Evolutionary conservation across 148 eudicot genomes (phyloP).

Genomic region (Amaranthus cruentus): DNA sequence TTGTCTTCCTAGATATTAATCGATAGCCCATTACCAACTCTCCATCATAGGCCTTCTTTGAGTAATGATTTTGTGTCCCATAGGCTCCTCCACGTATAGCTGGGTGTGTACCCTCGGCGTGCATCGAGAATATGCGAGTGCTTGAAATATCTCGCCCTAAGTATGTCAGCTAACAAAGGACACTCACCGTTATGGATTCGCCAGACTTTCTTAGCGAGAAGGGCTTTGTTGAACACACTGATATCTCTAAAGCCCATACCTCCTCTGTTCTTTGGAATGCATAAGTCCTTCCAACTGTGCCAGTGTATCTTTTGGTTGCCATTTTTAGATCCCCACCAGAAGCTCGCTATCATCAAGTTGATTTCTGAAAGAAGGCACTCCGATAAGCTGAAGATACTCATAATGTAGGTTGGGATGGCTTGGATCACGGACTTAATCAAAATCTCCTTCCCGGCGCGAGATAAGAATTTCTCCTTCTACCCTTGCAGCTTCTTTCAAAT

Average conservation of each 20-base stretch:
- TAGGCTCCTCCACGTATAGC: neutral
- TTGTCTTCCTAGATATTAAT: no score
- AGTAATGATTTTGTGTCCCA: neutral
- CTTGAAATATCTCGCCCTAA: neutral
- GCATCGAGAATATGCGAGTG: neutral
- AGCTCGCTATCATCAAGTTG: neutral
- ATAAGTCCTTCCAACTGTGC: neutral
- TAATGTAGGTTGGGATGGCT: neutral
- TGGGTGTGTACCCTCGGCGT: neutral
- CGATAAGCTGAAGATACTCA: neutral
- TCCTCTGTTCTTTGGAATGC: neutral
- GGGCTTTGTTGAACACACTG: neutral
- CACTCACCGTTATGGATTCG: neutral
- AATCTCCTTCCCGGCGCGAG: neutral
- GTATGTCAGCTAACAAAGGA: no score
- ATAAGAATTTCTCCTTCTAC: neutral
- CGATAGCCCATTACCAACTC: neutral
- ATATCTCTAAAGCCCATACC: neutral
- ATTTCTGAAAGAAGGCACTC: neutral
- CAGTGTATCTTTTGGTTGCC: neutral
- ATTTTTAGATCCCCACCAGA: neutral
- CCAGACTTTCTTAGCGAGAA: neutral
- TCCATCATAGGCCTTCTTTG: neutral
- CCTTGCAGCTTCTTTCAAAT: neutral
- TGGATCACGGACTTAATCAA: neutral